These are phyloP conservation scores for Rasamsonia emersonii DNA, from an alignment of 2,329 filamentous ascomycete genomes.

Conservation along the genomic window DNA sequence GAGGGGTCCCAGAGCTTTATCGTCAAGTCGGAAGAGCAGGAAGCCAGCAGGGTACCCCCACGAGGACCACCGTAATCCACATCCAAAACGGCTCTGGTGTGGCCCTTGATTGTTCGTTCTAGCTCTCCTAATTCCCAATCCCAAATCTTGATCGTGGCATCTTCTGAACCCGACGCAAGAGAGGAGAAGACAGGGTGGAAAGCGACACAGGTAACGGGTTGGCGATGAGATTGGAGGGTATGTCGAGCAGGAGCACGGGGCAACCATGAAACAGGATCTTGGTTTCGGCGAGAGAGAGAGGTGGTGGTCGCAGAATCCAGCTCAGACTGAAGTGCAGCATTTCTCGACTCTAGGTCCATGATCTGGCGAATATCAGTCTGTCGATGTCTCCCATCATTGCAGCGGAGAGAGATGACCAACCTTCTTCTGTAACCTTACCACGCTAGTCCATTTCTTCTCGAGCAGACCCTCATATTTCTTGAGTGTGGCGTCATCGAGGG, in stretches of 20 bases:
- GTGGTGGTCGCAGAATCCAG: conserved; percentile 74
- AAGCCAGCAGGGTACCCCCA: conserved; percentile 69
- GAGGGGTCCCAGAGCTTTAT: conserved; percentile 93
- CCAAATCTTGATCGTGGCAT: conserved; percentile 94
- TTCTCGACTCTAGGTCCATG: conserved; percentile 80
- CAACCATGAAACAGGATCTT: conserved; percentile 79
- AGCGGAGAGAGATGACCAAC: conserved; percentile 34
- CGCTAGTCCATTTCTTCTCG: conserved; percentile 98
- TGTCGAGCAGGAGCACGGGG: conserved; percentile 75
- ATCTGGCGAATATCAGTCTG: conserved; percentile 49
- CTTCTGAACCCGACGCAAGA: conserved; percentile 81
- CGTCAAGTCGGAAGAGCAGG: conserved; percentile 79
- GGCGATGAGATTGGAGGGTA: conserved; percentile 72
- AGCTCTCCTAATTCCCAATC: conserved; percentile 92
- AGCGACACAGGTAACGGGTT: conserved; percentile 75
- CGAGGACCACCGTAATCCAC: conserved; percentile 83
- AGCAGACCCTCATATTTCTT: conserved; percentile 93
- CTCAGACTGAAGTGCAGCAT: conserved; percentile 66
- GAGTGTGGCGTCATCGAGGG: conserved; percentile 68
- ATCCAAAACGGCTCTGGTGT: conserved; percentile 80
- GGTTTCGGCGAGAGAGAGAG: conserved; percentile 68
- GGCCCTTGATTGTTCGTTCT: conserved; percentile 82
- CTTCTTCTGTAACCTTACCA: conserved; percentile 93
- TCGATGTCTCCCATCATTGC: background rate
- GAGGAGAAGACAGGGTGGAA: conserved; percentile 91